phyloP scores from a whole-genome alignment of 2,329 filamentous ascomycete genomes.

The Aaosphaeria arxii region DNA sequence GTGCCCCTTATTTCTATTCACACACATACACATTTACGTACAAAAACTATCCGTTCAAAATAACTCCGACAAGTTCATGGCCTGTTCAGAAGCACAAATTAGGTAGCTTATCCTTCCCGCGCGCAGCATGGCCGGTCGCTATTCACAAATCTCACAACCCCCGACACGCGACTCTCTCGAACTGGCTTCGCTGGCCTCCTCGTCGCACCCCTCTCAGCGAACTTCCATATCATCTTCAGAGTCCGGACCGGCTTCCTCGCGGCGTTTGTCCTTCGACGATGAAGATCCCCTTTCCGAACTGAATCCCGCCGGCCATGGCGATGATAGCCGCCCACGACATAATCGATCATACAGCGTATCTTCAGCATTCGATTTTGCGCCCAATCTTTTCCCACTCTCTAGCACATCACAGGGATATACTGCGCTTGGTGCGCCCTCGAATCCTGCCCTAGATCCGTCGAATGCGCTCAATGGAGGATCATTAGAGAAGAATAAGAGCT shows the following conservation, averaged over 20 bases:
- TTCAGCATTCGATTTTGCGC: conserved; percentile 93
- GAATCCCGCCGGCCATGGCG: conserved; percentile 53
- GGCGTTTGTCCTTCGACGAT: conserved; percentile 81
- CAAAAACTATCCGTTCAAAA: no score
- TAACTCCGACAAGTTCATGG: not conserved
- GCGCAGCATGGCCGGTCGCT: conserved; percentile 36
- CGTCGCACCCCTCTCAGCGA: conserved; percentile 64
- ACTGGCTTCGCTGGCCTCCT: conserved; percentile 89
- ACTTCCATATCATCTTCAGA: conserved; percentile 70
- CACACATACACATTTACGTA: no score
- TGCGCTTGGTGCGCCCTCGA: conserved; percentile 74
- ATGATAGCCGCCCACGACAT: conserved; percentile 41
- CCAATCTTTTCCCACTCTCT: conserved; percentile 86
- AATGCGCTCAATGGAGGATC: conserved; percentile 69
- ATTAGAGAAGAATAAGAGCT: conserved; percentile 89
- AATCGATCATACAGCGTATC: conserved; percentile 81
- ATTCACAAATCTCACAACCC: conserved; percentile 31
- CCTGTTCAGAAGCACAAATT: not conserved
- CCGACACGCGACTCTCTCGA: conserved; percentile 86
- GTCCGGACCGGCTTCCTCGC: conserved; percentile 89
- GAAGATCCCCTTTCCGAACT: conserved; percentile 69
- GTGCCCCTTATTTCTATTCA: not conserved
- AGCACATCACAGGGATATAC: conserved; percentile 78
- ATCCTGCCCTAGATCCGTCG: conserved; percentile 51
- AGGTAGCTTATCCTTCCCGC: conserved; percentile 12